These are phyloP conservation scores for Agapanthus africanus DNA, from an alignment of 106 monocot species.

Conservation along the genomic window DNA sequence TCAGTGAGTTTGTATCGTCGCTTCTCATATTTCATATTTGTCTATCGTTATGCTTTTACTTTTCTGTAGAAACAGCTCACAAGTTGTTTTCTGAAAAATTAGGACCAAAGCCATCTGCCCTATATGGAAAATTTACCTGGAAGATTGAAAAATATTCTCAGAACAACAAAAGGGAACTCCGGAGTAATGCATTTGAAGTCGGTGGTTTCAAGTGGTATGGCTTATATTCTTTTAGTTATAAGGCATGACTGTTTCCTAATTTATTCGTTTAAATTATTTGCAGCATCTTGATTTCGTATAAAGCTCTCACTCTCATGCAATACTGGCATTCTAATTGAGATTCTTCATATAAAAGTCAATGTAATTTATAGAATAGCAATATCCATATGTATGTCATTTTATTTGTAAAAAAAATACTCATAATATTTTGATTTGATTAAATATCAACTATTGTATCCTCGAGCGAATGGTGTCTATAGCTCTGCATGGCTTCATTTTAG, in stretches of 20 bases:
- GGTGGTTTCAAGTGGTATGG: conserved; percentile 92
- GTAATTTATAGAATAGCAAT: no score
- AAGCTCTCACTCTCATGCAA: neutral
- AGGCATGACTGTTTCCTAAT: no score
- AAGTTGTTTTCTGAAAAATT: neutral
- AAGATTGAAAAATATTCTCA: conserved; percentile 81
- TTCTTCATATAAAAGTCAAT: neutral
- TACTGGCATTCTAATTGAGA: neutral
- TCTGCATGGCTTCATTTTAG: no score
- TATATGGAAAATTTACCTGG: conserved; percentile 86
- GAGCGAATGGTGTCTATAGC: no score
- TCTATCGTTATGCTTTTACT: neutral
- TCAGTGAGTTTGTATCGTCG: neutral
- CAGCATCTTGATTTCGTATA: neutral
- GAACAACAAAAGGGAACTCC: conserved; percentile 66
- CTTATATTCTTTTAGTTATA: no score
- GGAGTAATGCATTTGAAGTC: conserved; percentile 87
- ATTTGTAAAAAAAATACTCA: no score
- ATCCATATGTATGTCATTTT: no score
- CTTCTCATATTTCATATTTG: neutral
- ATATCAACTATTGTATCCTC: no score
- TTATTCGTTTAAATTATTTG: neutral
- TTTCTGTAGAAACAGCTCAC: neutral
- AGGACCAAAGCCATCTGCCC: conserved; percentile 76
- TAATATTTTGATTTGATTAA: no score